These are phyloP conservation scores for Cephalotrichum gorgonifer DNA, from an alignment of 2,329 filamentous ascomycete genomes.

Conservation along the genomic window DNA sequence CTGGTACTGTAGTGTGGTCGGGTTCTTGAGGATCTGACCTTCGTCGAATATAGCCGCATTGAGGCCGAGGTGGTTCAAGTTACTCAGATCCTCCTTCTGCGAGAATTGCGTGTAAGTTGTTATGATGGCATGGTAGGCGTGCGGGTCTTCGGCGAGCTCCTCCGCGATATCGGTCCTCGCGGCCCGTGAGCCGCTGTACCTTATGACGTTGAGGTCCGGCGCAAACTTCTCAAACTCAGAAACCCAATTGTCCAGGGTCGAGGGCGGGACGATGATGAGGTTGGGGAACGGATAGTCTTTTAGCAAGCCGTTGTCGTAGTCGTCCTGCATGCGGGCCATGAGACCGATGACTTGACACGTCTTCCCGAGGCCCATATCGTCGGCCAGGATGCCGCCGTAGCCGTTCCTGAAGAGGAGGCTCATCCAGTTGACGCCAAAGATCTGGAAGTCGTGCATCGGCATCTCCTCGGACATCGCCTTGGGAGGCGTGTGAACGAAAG, in stretches of 20 bases:
- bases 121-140: conserved; percentile 52
- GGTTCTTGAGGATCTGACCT: conserved; percentile 87
- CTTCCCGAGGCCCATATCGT: conserved; percentile 96
- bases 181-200: conserved; percentile 53
- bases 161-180: conserved; percentile 60
- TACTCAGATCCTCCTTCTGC: conserved; percentile 36
- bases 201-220: conserved; percentile 64
- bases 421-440: conserved; percentile 94
- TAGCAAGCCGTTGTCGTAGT: conserved; percentile 27
- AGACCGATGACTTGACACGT: conserved; percentile 95
- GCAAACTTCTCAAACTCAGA: conserved; percentile 84
- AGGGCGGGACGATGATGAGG: conserved; percentile 82
- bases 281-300: conserved; percentile 52
- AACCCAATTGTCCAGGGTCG: conserved; percentile 93
- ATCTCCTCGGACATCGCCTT: conserved; percentile 65
- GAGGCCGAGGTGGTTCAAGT: conserved; percentile 36
- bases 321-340: conserved; percentile 70
- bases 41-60: conserved; percentile 75
- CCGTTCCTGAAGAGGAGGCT: conserved; percentile 68
- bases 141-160: conserved; percentile 51
- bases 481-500: conserved; percentile 46
- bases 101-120: conserved; percentile 51
- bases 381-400: conserved; percentile 83
- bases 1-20: conserved; percentile 69
- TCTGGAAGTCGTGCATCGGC: conserved; percentile 82